A percentile compares a stretch with the other conserved stretches of the same genome.
Evolutionary conservation across 768 basidiomycete genomes (phyloP).

Genomic region (Pisolithus tinctorius): DNA sequence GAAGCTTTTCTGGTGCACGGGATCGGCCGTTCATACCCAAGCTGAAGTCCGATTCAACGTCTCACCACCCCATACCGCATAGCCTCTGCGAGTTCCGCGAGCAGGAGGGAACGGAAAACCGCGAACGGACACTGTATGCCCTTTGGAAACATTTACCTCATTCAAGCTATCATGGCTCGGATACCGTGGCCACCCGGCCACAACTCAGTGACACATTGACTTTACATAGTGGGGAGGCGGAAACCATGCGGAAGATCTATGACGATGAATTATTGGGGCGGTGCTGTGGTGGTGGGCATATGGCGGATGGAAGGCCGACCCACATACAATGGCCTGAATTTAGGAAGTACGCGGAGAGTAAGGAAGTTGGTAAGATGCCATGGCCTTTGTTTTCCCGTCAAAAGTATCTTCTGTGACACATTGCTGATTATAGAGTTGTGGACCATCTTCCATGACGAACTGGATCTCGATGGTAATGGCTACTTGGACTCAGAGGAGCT

Average conservation of each 20-base stretch:
- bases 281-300: slow-evolving; percentile 36
- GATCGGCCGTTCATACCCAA: slow-evolving; percentile 53
- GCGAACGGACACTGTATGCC: slow-evolving; percentile 53
- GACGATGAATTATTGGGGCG: slow-evolving; percentile 64
- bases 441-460: slow-evolving; percentile 84
- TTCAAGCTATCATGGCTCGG: slow-evolving; percentile 20
- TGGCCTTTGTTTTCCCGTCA: slow-evolving; percentile 2
- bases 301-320: slow-evolving; percentile 33
- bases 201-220: slow-evolving; percentile 29
- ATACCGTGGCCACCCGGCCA: slow-evolving; percentile 14
- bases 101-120: slow-evolving; percentile 54
- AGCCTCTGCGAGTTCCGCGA: slow-evolving; percentile 58
- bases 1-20: slow-evolving; percentile 43
- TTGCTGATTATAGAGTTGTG: slow-evolving; percentile 62
- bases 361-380: slow-evolving; percentile 63
- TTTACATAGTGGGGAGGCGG: slow-evolving; percentile 41
- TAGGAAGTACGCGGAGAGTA: slow-evolving; percentile 65
- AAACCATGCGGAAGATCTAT: slow-evolving; percentile 62
- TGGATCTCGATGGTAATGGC: slow-evolving; percentile 87
- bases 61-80: slow-evolving; percentile 35
- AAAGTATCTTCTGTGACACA: slow-evolving; percentile 11
- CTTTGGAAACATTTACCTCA: slow-evolving; percentile 57
- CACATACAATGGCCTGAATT: slow-evolving; percentile 69
- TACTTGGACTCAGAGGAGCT: slow-evolving; percentile 65
- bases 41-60: slow-evolving; percentile 47